Evolutionary conservation across 306 rosid genomes (phyloP), one percentile per base, ranked within the genome.

Genomic region (Trifolium subterraneum): DNA sequence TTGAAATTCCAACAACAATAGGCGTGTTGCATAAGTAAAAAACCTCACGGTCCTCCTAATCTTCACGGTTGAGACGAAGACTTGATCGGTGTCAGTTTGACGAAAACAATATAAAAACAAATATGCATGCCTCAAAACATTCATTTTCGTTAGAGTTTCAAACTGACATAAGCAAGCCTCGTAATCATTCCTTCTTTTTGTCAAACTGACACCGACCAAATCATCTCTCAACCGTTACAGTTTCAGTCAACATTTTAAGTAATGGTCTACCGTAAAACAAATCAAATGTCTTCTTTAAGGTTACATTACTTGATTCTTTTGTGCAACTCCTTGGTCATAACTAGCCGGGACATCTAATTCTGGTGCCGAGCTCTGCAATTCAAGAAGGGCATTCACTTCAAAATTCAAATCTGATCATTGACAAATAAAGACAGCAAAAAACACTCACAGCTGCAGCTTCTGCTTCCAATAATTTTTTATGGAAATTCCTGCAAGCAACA

Each of bases 291-390:
- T n/a, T n/a, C 56, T 50, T 50, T n/a, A 50, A 8, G 2, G 56
- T 8, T 31, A 62, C 22, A 56, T 35, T 33, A 74, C 72, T 23
- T 64, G 66, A 3, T 52, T 64, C 3, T 22, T 54, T 18, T 13
- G 42, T 74, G 63, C 2, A 33, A 20, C 13, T 74, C 52, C 71
- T 74, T 31, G 51, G 13, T 62, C 52, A 47, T 15, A 48, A 48
- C 35, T 63, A 13, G 71, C 25, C 20, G 52, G 38, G 12, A 38
- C 65, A 33, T 74, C 39, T 19, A 44, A 16, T 6, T 12, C 38
- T 12, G 6, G 56, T 39, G 31, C 59, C 31, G 70, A 19, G 15
- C 52, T 75, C 91, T 85, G 79, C 79, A 72, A 58, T 14, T 63
- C 62, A 51, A 47, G 22, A 36, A 25, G 14, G 20, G 19, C 8